Conservation (phyloP, 306 rosid genomes). For the Crotalaria pallida region DNA sequence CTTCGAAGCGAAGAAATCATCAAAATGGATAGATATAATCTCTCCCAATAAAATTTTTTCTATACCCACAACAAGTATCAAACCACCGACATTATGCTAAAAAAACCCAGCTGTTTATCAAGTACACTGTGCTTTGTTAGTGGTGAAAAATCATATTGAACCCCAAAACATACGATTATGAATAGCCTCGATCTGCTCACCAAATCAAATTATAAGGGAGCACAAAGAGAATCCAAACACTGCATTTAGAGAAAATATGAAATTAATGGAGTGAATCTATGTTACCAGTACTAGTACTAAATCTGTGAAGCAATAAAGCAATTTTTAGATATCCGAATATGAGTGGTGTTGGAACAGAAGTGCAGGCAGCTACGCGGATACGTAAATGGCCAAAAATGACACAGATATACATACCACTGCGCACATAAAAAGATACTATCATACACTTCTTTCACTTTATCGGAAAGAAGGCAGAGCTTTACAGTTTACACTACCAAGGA, state of each 20-base stretch:
- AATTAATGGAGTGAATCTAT: background rate
- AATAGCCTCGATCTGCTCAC: too few relatives aligned
- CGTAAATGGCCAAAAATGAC: background rate
- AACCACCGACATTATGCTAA: too few relatives aligned
- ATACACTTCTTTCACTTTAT: slow-evolving; percentile 36
- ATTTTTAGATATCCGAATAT: background rate
- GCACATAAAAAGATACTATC: slow-evolving; percentile 34
- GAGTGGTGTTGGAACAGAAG: background rate
- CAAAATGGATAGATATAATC: too few relatives aligned
- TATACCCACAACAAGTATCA: too few relatives aligned
- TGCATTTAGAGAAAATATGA: background rate
- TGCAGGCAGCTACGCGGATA: background rate
- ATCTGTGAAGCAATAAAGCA: background rate
- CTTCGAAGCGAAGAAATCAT: too few relatives aligned
- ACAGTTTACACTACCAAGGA: slow-evolving; percentile 27
- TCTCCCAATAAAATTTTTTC: too few relatives aligned
- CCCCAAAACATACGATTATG: too few relatives aligned
- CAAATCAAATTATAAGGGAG: too few relatives aligned
- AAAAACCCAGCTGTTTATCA: too few relatives aligned
- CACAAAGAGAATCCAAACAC: too few relatives aligned
- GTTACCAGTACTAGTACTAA: background rate
- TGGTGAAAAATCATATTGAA: too few relatives aligned
- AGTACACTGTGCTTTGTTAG: too few relatives aligned
- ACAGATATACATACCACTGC: slow-evolving; percentile 5
- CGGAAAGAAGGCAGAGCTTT: slow-evolving; percentile 47